Conservation (phyloP, 116 monocot species). For the Dioscorea cayenensis region DNA sequence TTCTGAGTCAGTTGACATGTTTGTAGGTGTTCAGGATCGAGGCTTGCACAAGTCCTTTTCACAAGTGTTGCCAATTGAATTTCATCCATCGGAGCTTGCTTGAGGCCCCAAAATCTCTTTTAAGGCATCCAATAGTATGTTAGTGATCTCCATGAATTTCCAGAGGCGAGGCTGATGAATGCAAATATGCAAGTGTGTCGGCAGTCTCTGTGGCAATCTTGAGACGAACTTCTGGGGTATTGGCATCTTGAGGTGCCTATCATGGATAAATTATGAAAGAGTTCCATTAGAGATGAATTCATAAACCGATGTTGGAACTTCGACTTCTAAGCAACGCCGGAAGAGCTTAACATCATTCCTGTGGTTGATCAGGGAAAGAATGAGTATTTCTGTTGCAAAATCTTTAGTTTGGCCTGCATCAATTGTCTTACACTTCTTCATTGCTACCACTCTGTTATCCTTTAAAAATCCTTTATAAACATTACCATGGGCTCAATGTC, state of each 20-base stretch:
- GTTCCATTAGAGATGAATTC: constrained; percentile 34
- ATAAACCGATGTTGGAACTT: constrained; percentile 41
- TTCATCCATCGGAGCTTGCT: constrained; percentile 18
- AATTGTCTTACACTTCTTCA: constrained; percentile 20
- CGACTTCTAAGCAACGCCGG: constrained; percentile 49
- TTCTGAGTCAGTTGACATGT: constrained; percentile 16
- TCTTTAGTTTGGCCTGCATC: constrained; percentile 25
- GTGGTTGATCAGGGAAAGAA: constrained; percentile 40
- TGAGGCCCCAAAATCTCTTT: constrained; percentile 50
- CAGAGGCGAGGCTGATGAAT: constrained; percentile 32
- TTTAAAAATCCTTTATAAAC: constrained; percentile 28
- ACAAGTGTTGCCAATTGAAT: constrained; percentile 26
- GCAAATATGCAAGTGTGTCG: constrained; percentile 42
- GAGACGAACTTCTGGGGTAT: constrained; percentile 22
- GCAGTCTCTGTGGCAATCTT: constrained; percentile 34
- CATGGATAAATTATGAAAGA: constrained; percentile 30
- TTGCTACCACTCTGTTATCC: constrained; percentile 14
- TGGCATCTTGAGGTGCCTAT: background rate
- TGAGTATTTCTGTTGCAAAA: constrained; percentile 33
- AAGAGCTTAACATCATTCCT: constrained; percentile 33
- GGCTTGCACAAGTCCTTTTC: constrained; percentile 42
- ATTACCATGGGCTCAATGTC: constrained; percentile 24
- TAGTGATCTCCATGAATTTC: constrained; percentile 43
- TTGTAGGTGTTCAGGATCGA: constrained; percentile 33
- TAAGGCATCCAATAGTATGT: constrained; percentile 32